These are phyloP conservation scores for Candida ortonii DNA, from an alignment of 805 yeast genomes.

Conservation along the genomic window DNA sequence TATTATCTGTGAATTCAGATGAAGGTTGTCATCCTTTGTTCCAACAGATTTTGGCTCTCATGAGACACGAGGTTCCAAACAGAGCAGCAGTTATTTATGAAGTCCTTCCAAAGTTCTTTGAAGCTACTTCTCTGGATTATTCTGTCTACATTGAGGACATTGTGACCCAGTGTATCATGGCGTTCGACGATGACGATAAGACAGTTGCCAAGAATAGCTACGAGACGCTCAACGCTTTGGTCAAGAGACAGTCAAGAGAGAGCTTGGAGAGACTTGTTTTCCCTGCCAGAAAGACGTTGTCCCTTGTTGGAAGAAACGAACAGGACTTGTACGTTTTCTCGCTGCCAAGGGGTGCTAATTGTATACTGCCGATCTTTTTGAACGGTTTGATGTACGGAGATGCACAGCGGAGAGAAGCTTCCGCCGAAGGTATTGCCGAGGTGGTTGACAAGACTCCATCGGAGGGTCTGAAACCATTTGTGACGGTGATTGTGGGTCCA, in stretches of 20 bases:
- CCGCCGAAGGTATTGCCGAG: constrained; percentile 89
- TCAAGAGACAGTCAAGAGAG: constrained; percentile 72
- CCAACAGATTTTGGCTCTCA: constrained; percentile 72
- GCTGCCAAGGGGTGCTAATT: constrained; percentile 79
- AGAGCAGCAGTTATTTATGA: constrained; percentile 62
- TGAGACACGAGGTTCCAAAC: constrained; percentile 69
- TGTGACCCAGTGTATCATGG: constrained; percentile 63
- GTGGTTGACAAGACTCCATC: constrained; percentile 83
- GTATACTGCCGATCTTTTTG: constrained; percentile 84
- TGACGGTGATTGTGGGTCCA: constrained; percentile 94
- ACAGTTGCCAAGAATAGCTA: constrained; percentile 64
- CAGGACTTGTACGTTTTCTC: constrained; percentile 72
- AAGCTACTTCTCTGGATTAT: constrained; percentile 63
- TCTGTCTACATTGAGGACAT: constrained; percentile 72
- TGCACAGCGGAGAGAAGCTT: constrained; percentile 73
- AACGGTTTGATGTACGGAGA: constrained; percentile 96
- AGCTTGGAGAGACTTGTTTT: constrained; percentile 71
- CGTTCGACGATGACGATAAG: constrained; percentile 67
- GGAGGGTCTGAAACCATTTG: constrained; percentile 77
- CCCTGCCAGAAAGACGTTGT: constrained; percentile 76
- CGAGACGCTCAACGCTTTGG: constrained; percentile 60
- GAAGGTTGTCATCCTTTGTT: constrained; percentile 82
- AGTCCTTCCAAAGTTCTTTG: constrained; percentile 72
- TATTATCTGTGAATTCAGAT: constrained; percentile 68
- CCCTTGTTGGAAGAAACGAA: constrained; percentile 57